Conservation (phyloP, 768 basidiomycete genomes). For the Sporobolomyces pararoseus region DNA sequence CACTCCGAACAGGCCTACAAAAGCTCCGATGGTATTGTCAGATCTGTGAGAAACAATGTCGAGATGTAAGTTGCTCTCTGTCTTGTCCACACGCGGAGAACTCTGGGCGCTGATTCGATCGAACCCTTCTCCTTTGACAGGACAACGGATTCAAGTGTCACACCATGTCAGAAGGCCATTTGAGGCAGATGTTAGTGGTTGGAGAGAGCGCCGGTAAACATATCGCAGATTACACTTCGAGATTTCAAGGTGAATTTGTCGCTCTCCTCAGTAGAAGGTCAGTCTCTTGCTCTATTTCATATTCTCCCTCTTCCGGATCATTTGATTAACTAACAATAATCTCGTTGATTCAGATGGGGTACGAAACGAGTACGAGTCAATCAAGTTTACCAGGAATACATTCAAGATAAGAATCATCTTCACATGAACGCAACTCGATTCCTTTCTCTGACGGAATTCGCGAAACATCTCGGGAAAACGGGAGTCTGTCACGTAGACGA, state of each 20-base stretch:
- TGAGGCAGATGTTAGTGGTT: slow-evolving; percentile 94
- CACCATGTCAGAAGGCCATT: slow-evolving; percentile 76
- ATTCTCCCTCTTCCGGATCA: slow-evolving; percentile 2
- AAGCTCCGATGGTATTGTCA: slow-evolving; percentile 97
- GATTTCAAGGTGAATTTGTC: slow-evolving; percentile 92
- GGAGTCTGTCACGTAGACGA: slow-evolving; percentile 92
- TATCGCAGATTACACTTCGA: slow-evolving; percentile 79
- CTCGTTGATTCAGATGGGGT: slow-evolving; percentile 61
- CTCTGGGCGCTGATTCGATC: background rate
- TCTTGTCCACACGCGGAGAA: background rate
- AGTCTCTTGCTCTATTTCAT: too few relatives aligned
- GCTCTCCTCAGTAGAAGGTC: slow-evolving; percentile 76
- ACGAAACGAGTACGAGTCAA: slow-evolving; percentile 95
- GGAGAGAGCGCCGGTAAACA: slow-evolving; percentile 89
- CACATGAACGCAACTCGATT: slow-evolving; percentile 99
- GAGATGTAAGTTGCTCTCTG: slow-evolving; percentile 47
- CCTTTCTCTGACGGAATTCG: slow-evolving; percentile 96
- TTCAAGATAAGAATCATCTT: slow-evolving; percentile 83
- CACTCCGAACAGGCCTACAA: slow-evolving; percentile 59
- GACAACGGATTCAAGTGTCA: slow-evolving; percentile 99
- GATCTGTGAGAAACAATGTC: slow-evolving; percentile 97
- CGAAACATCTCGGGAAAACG: slow-evolving; percentile 76
- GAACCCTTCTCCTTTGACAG: slow-evolving; percentile 53
- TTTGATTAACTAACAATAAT: background rate
- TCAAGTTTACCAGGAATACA: slow-evolving; percentile 95